Evolutionary conservation across 805 yeast genomes (phyloP), one percentile per base, ranked within the genome.

Genomic region (Hyphopichia homilentoma): DNA sequence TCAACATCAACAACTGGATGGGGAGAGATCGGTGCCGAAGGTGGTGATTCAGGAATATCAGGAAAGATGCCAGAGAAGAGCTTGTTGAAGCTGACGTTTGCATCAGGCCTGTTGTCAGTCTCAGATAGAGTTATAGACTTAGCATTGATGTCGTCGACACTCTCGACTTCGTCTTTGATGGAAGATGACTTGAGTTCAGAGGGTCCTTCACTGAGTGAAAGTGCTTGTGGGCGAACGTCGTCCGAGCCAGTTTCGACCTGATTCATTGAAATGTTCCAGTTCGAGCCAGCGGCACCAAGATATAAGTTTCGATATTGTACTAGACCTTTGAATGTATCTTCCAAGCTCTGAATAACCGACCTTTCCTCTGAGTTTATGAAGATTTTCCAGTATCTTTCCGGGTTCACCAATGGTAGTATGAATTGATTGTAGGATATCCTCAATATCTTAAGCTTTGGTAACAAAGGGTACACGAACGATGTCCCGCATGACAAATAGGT

Each of bases 361-460:
- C 35, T 31, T 27, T 65, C 62, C 3, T 47, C 52, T 0, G 69
- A 48, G 27, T 54, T 57, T 5, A 75, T 44, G 21, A 60, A 56
- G 7, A 75, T 63, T 37, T 68, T 69, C 95, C 94, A 85, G 54
- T 77, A 83, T 45, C 90, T 61, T 40, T 78, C 81, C 0, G 94
- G 94, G 45, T 83, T 84, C 17, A 75, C 76, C 36, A 85, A 66
- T 1, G 87, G 80, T 12, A 84, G 51, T 2, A 81, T 65, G 43
- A 80, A 81, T 43, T 70, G 73, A 30, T 63, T 64, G 29, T 37
- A 40, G 15, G 61, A 58, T 7, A 71, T 65, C 44, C 84, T 61
- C 38, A 82, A 53, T 2, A 85, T 65, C 44, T 77, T 73, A 33
- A 81, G 53, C 39, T 70, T 74, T 3, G 87, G 85, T 32, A 85